Evolutionary conservation across 148 eudicot genomes (phyloP).

Genomic region (Selenicereus undatus): DNA sequence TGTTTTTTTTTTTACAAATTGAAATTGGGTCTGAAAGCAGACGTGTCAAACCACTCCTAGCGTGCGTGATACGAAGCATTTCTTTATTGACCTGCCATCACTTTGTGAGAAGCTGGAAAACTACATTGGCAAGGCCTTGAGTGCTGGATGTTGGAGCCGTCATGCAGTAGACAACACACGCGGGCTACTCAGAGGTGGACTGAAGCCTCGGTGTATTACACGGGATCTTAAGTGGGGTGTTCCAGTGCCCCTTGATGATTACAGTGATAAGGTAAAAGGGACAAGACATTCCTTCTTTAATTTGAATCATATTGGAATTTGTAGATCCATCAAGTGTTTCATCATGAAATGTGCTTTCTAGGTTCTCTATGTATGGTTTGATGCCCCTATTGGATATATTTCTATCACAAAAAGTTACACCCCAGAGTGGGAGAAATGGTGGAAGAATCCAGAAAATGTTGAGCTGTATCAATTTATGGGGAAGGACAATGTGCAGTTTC

Average conservation of each 20-base stretch:
- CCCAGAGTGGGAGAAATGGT: slow-evolving; percentile 92
- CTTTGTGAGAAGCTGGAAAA: slow-evolving; percentile 58
- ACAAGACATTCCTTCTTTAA: no score
- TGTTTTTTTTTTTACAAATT: slow-evolving; percentile 1
- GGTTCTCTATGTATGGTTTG: slow-evolving; percentile 99
- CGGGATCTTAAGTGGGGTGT: slow-evolving; percentile 98
- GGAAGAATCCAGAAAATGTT: slow-evolving; percentile 93
- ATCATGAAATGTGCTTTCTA: slow-evolving; percentile 18
- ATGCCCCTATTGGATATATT: slow-evolving; percentile 94
- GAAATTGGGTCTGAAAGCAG: slow-evolving; percentile 30
- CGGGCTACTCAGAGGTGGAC: slow-evolving; percentile 65
- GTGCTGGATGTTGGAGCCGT: slow-evolving; percentile 85
- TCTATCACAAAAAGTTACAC: slow-evolving; percentile 91
- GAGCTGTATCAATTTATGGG: slow-evolving; percentile 98
- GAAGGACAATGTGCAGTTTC: slow-evolving; percentile 94
- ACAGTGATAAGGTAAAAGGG: slow-evolving; percentile 30
- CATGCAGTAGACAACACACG: slow-evolving; percentile 83
- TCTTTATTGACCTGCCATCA: slow-evolving; percentile 80
- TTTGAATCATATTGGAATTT: no score
- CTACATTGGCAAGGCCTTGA: slow-evolving; percentile 54
- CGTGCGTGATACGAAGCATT: slow-evolving; percentile 79
- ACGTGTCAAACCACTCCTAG: slow-evolving; percentile 65
- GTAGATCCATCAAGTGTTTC: background rate
- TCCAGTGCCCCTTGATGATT: slow-evolving; percentile 84
- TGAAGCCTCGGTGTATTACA: slow-evolving; percentile 73